phyloP scores from a whole-genome alignment of 2,329 filamentous ascomycete species.

The Microdochium bolleyi region DNA sequence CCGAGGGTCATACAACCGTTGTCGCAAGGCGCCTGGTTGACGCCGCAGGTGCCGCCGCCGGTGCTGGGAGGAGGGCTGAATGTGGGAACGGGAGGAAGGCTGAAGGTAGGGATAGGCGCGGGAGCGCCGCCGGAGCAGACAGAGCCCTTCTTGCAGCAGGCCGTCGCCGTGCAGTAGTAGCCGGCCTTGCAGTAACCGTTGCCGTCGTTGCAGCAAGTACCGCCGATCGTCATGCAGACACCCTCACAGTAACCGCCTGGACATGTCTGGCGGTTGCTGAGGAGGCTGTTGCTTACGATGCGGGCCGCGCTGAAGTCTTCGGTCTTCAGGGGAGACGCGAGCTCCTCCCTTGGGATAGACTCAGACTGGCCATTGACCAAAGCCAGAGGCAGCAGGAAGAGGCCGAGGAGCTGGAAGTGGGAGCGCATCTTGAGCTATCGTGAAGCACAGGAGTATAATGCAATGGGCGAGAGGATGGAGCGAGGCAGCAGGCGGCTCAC shows the following conservation, averaged over 20 bases:
- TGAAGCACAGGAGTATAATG: background rate
- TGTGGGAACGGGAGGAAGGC: too few relatives aligned
- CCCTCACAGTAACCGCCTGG: background rate
- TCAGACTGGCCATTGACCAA: background rate
- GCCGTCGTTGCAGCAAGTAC: constrained; percentile 1
- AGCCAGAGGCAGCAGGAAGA: background rate
- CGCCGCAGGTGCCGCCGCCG: background rate
- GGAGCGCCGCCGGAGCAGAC: background rate
- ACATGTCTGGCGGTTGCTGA: background rate
- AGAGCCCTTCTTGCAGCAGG: background rate
- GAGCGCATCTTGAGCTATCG: background rate
- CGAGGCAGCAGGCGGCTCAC: background rate
- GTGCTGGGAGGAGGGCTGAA: background rate
- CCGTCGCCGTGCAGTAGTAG: background rate
- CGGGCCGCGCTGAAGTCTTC: background rate
- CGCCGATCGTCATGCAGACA: constrained; percentile 4
- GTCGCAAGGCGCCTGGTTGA: background rate
- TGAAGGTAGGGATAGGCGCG: too few relatives aligned
- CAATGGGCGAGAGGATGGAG: background rate
- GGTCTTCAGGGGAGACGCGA: background rate
- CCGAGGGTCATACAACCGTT: background rate
- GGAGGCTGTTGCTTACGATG: background rate
- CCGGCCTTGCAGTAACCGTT: background rate
- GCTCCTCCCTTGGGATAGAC: too few relatives aligned
- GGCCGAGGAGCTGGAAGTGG: background rate